Conservation (phyloP, 2,329 filamentous ascomycete genomes). For the Arthrocladium fulminans region DNA sequence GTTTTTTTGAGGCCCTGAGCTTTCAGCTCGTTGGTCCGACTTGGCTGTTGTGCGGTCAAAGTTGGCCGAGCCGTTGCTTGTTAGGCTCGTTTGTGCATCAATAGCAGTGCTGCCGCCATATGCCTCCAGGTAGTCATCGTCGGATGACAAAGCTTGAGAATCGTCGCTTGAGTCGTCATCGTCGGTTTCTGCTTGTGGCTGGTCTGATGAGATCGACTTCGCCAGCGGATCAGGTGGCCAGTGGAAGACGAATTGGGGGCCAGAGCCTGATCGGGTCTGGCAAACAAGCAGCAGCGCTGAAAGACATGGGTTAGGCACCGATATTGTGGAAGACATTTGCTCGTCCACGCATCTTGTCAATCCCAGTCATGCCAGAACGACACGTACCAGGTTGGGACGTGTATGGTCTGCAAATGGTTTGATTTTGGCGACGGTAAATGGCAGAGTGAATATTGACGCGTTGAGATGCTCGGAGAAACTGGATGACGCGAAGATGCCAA, state of each 20-base stretch:
- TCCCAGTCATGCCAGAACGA: neutral
- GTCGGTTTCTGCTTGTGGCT: constrained; percentile 9
- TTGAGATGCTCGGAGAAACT: neutral
- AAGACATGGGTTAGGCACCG: constrained; percentile 47
- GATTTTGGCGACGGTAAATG: neutral
- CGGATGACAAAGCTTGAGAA: constrained; percentile 18
- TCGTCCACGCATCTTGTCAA: neutral
- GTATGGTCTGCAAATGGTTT: neutral
- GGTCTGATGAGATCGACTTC: constrained; percentile 9
- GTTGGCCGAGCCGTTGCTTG: neutral
- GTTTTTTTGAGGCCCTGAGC: constrained; percentile 29
- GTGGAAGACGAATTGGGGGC: constrained; percentile 76
- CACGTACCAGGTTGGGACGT: neutral
- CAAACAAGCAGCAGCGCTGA: constrained; percentile 67
- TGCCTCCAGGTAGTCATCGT: constrained; percentile 13
- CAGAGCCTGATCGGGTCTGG: constrained; percentile 68
- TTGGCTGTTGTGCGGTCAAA: constrained; percentile 3
- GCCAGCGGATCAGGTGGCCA: constrained; percentile 54
- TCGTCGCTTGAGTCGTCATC: constrained; percentile 22
- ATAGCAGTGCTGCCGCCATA: too few relatives aligned
- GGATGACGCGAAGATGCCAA: too few relatives aligned
- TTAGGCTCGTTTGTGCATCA: neutral
- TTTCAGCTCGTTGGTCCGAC: constrained; percentile 47
- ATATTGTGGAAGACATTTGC: constrained; percentile 37
- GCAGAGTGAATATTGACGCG: neutral